These are phyloP conservation scores for Sistotremastrum niveocremeum DNA, from an alignment of 768 basidiomycete genomes.

Conservation along the genomic window DNA sequence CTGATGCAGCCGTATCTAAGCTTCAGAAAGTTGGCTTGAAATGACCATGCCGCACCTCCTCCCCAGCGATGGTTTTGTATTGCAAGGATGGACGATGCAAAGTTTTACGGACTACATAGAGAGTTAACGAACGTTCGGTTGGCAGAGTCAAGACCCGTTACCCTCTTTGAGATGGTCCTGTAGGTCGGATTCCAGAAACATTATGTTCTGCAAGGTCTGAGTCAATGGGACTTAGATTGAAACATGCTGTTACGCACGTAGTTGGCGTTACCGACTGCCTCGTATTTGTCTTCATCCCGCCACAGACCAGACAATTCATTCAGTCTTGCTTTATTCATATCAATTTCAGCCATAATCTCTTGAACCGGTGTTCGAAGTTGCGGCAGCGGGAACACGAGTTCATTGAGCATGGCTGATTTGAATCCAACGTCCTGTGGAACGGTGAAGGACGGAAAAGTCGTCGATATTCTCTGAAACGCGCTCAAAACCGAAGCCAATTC, in stretches of 20 bases:
- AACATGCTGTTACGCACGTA: constrained; percentile 32
- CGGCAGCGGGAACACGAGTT: constrained; percentile 58
- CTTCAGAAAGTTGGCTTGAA: neutral
- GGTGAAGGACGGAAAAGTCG: constrained; percentile 40
- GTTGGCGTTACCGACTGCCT: constrained; percentile 41
- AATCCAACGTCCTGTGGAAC: constrained; percentile 39
- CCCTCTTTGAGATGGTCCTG: constrained; percentile 57
- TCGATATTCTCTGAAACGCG: constrained; percentile 60
- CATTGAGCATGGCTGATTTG: constrained; percentile 51
- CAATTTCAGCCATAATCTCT: constrained; percentile 40
- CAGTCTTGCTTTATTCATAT: constrained; percentile 46
- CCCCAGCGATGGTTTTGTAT: constrained; percentile 51
- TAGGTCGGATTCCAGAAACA: constrained; percentile 56
- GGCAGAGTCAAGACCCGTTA: constrained; percentile 16
- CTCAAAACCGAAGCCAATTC: constrained; percentile 67
- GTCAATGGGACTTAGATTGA: neutral
- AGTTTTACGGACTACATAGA: constrained; percentile 46
- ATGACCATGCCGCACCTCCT: constrained; percentile 40
- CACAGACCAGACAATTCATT: constrained; percentile 64
- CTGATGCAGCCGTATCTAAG: constrained; percentile 22
- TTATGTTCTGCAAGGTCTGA: constrained; percentile 37
- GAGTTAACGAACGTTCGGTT: constrained; percentile 1
- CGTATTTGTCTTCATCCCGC: constrained; percentile 38
- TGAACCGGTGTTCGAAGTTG: constrained; percentile 40
- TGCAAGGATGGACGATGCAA: constrained; percentile 61